Evolutionary conservation across 106 monocot genomes (phyloP).

Genomic region (Apostasia ramifera): DNA sequence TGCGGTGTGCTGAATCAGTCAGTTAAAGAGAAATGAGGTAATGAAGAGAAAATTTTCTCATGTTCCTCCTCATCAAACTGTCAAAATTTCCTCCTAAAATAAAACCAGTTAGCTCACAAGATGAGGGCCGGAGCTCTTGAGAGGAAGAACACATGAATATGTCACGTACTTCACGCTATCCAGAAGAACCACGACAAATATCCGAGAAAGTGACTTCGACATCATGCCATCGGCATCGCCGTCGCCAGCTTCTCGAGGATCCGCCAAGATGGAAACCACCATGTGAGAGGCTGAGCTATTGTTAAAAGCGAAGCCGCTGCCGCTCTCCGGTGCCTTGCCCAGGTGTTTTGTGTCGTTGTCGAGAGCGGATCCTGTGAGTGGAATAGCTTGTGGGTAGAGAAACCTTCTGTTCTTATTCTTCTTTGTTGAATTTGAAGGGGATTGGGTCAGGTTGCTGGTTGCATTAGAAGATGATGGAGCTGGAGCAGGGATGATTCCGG

Average conservation of each 20-base stretch:
- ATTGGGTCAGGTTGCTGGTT: constrained; percentile 18
- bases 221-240: constrained; percentile 44
- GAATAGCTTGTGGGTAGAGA: constrained; percentile 35
- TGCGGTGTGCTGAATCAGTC: no score
- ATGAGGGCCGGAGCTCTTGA: constrained; percentile 39
- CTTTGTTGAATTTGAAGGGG: constrained; percentile 5
- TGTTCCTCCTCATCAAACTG: no score
- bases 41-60: no score
- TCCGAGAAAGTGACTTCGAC: constrained; percentile 46
- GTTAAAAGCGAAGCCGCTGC: constrained; percentile 15
- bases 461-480: constrained; percentile 11
- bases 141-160: constrained; percentile 64
- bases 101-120: constrained; percentile 38
- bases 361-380: constrained; percentile 35
- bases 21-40: no score
- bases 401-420: constrained; percentile 62
- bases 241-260: constrained; percentile 75
- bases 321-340: constrained; percentile 20
- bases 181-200: constrained; percentile 69
- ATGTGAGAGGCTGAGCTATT: constrained; percentile 28
- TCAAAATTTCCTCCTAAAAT: no score
- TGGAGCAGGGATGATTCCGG: constrained; percentile 49
- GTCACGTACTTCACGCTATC: constrained; percentile 71
- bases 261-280: constrained; percentile 75
- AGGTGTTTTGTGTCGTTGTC: constrained; percentile 44